Percentiles rank a stretch among this genome's conserved stretches.
phyloP scores from a whole-genome alignment of 345 rosid species.

The Psidium friedrichsthalianum region DNA sequence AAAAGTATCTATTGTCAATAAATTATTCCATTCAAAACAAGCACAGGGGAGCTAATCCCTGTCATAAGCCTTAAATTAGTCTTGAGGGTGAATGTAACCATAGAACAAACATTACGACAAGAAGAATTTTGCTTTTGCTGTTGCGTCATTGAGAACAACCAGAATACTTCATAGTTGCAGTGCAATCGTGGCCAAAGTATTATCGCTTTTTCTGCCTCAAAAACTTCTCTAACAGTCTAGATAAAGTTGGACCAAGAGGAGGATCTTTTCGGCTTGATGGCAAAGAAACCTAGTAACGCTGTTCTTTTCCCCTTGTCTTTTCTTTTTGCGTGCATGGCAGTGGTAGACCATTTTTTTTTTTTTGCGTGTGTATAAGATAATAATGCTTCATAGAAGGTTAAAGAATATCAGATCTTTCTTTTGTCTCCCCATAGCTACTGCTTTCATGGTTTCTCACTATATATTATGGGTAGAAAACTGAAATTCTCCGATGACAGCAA shows the following conservation, averaged over 20 bases:
- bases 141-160: neutral
- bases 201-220: neutral
- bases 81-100: neutral
- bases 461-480: neutral
- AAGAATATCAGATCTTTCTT: neutral
- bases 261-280: neutral
- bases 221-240: neutral
- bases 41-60: neutral
- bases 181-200: neutral
- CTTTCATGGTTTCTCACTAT: neutral
- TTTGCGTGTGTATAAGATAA: neutral
- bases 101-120: neutral
- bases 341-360: neutral
- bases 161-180: neutral
- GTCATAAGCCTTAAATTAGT: neutral
- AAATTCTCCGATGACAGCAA: neutral
- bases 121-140: neutral
- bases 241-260: neutral
- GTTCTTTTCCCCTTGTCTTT: neutral
- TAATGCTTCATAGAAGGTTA: neutral
- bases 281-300: neutral
- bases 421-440: neutral
- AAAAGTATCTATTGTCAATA: neutral
- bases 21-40: neutral
- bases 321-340: neutral